A percentile compares a stretch with the other conserved stretches of the same genome.
Evolutionary conservation across 2,329 filamentous ascomycete species (phyloP).

Genomic region (Colletotrichum graminicola): DNA sequence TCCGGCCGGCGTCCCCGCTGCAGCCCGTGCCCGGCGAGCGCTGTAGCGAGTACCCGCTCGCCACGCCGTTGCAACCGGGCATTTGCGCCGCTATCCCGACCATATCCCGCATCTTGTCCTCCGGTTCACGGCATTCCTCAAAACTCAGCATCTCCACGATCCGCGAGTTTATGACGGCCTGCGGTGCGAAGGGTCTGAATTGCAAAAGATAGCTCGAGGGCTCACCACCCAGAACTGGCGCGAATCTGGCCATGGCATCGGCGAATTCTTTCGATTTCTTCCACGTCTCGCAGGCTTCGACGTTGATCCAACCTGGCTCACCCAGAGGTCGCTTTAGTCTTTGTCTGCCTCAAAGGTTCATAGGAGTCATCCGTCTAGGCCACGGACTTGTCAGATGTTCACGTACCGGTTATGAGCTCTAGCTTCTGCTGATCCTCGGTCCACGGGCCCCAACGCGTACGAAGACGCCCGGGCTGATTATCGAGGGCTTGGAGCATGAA

Average conservation of each 20-base stretch:
- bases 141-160: constrained; percentile 57
- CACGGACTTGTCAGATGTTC: not conserved
- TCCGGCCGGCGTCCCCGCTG: constrained; percentile 37
- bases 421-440: constrained; percentile 47
- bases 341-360: not conserved
- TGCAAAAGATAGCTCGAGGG: constrained; percentile 45
- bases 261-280: constrained; percentile 41
- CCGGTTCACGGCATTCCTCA: constrained; percentile 55
- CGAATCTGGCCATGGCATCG: constrained; percentile 42
- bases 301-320: constrained; percentile 44
- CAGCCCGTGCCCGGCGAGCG: not conserved
- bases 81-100: constrained; percentile 43
- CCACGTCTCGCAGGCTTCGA: constrained; percentile 44
- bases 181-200: constrained; percentile 47
- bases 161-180: constrained; percentile 47
- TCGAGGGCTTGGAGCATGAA: constrained; percentile 47
- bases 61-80: constrained; percentile 46
- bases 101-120: constrained; percentile 47
- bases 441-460: constrained; percentile 48
- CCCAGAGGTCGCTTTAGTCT: not conserved
- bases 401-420: constrained; percentile 47
- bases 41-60: constrained; percentile 44
- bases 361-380: too few species aligned
- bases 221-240: constrained; percentile 44
- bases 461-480: constrained; percentile 47